These are phyloP conservation scores for Dendrobium chrysotoxum DNA, from an alignment of 106 monocot genomes.

Conservation along the genomic window DNA sequence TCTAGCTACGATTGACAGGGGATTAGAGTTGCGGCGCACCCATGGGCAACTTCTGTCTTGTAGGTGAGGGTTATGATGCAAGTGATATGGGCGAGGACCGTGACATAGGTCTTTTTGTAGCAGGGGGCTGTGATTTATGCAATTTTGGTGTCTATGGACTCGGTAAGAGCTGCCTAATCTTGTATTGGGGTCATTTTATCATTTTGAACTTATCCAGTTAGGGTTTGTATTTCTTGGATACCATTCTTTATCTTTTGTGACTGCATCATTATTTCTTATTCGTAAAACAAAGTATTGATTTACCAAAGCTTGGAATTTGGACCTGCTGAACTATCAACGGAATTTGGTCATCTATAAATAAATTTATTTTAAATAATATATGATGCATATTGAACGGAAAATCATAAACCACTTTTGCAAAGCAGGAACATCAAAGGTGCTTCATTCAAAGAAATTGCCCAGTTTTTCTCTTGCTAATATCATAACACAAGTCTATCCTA, in stretches of 20 bases:
- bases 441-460: background rate
- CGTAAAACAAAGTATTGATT: background rate
- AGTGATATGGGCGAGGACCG: too few relatives aligned
- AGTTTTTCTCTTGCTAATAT: background rate
- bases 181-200: background rate
- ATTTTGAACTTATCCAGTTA: background rate
- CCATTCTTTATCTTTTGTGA: background rate
- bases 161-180: too few relatives aligned
- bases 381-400: background rate
- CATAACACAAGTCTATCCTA: background rate
- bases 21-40: too few relatives aligned
- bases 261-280: background rate
- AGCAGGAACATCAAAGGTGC: background rate
- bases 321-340: background rate
- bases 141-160: too few relatives aligned
- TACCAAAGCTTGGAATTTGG: background rate
- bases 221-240: too few relatives aligned
- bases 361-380: background rate
- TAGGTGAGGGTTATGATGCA: too few relatives aligned
- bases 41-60: too few relatives aligned
- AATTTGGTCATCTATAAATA: background rate
- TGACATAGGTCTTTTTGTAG: too few relatives aligned
- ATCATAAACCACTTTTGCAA: background rate
- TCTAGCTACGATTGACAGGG: too few relatives aligned
- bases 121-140: too few relatives aligned